These are phyloP conservation scores for Blastomyces gilchristii DNA, from an alignment of 2,329 filamentous ascomycete species.

Conservation along the genomic window DNA sequence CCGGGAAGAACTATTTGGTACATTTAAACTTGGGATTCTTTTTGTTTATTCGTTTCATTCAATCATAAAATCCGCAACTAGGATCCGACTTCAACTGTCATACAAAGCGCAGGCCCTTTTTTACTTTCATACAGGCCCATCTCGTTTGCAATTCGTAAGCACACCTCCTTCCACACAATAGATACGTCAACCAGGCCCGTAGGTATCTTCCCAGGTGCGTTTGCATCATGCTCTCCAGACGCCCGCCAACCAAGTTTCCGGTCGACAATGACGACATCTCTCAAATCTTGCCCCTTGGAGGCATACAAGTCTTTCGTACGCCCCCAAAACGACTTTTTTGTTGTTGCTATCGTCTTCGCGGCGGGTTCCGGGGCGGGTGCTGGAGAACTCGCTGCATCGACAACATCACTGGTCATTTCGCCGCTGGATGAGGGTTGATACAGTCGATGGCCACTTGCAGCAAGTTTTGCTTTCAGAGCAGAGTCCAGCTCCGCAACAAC, in stretches of 20 bases:
- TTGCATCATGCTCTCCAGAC: conserved; percentile 11
- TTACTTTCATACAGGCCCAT: conserved; percentile 38
- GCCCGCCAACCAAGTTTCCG: conserved; percentile 25
- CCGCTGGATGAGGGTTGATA: conserved; percentile 9
- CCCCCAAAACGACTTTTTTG: conserved; percentile 17
- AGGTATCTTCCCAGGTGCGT: conserved; percentile 11
- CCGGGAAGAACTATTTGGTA: neutral
- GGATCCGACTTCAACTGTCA: conserved; percentile 24
- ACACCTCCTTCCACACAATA: conserved; percentile 31
- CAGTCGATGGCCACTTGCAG: conserved; percentile 16
- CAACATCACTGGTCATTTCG: conserved; percentile 1
- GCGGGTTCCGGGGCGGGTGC: neutral
- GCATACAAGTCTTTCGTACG: conserved; percentile 11
- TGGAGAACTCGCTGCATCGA: neutral
- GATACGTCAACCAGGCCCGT: conserved; percentile 22
- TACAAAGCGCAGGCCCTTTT: conserved; percentile 26
- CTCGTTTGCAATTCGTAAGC: conserved; percentile 34
- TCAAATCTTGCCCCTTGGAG: neutral
- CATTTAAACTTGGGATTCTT: too few species aligned
- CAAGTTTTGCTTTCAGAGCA: conserved; percentile 24
- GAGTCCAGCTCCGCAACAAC: conserved; percentile 33
- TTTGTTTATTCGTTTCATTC: neutral
- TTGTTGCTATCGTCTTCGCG: neutral
- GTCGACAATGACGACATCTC: conserved; percentile 19
- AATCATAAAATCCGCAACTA: neutral